Evolutionary conservation across 1,284 basidiomycete species (phyloP).

Genomic region (Amylostereum areolatum): DNA sequence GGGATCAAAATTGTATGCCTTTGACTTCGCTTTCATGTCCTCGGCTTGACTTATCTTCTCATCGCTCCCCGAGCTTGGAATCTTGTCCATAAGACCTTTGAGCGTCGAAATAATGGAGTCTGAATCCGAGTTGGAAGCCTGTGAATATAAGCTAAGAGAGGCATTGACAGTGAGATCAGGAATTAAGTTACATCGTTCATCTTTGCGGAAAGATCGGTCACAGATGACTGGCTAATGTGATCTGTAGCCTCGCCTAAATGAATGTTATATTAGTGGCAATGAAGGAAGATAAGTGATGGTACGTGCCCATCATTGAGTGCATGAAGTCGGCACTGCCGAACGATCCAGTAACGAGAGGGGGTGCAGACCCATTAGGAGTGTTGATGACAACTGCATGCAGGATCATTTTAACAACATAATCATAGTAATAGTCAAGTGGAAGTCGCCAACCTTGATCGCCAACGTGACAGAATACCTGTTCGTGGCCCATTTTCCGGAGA

Average conservation of each 20-base stretch:
- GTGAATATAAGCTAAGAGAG: not conserved
- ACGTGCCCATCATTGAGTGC: conserved; percentile 50
- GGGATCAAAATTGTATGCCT: conserved; percentile 52
- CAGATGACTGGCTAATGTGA: conserved; percentile 68
- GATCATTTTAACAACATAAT: not conserved
- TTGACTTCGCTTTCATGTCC: conserved; percentile 42
- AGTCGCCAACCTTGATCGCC: conserved; percentile 58
- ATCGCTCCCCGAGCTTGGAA: conserved; percentile 45
- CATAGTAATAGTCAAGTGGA: not conserved
- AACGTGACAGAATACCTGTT: conserved; percentile 80
- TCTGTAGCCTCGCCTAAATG: conserved; percentile 48
- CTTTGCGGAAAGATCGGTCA: conserved; percentile 72
- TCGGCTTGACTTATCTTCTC: conserved; percentile 50
- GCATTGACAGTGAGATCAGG: not conserved
- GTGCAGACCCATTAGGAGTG: conserved; percentile 68
- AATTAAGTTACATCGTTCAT: conserved; percentile 40
- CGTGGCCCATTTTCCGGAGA: conserved; percentile 66
- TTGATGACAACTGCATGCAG: conserved; percentile 43
- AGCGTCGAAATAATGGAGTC: conserved; percentile 34
- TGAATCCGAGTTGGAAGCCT: conserved; percentile 30
- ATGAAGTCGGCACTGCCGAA: conserved; percentile 81
- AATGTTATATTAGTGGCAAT: too few relatives aligned
- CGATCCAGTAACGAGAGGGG: conserved; percentile 79
- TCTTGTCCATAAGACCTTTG: conserved; percentile 44
- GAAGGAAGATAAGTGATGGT: conserved; percentile 16